These are phyloP conservation scores for Leccinellum rugosiceps DNA, from an alignment of 768 basidiomycete species.

Conservation along the genomic window DNA sequence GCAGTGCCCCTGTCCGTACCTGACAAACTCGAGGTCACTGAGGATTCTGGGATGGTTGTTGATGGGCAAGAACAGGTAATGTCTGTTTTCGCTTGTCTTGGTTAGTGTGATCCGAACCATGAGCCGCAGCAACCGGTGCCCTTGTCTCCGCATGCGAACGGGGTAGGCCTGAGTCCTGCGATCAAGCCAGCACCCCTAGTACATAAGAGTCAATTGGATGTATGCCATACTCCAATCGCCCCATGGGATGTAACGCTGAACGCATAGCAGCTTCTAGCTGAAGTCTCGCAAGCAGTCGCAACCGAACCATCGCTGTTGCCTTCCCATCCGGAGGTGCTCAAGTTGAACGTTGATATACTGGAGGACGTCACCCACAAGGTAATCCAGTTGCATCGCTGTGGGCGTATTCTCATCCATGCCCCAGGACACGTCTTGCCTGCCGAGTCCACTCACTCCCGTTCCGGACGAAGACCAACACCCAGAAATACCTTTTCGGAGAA, in stretches of 20 bases:
- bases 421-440: conserved; percentile 17
- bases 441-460: conserved; percentile 23
- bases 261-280: conserved; percentile 23
- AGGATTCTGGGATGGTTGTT: conserved; percentile 12
- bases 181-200: conserved; percentile 11
- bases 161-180: conserved; percentile 8
- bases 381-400: neutral
- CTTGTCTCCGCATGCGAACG: neutral
- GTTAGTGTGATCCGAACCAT: neutral
- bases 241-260: conserved; percentile 17
- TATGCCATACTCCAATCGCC: conserved; percentile 16
- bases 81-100: neutral
- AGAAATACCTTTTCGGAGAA: neutral
- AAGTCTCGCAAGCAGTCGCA: conserved; percentile 29
- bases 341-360: conserved; percentile 11
- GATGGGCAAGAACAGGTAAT: conserved; percentile 23
- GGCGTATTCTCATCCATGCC: neutral
- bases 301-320: conserved; percentile 27
- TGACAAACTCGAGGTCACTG: conserved; percentile 2
- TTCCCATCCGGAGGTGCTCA: conserved; percentile 23
- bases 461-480: conserved; percentile 8
- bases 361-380: conserved; percentile 13
- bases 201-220: conserved; percentile 27
- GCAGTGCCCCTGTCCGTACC: neutral
- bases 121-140: conserved; percentile 5